Evolutionary conservation across 116 monocot species (phyloP), one percentile per base, ranked within the genome.

Genomic region (Posidonia oceanica): DNA sequence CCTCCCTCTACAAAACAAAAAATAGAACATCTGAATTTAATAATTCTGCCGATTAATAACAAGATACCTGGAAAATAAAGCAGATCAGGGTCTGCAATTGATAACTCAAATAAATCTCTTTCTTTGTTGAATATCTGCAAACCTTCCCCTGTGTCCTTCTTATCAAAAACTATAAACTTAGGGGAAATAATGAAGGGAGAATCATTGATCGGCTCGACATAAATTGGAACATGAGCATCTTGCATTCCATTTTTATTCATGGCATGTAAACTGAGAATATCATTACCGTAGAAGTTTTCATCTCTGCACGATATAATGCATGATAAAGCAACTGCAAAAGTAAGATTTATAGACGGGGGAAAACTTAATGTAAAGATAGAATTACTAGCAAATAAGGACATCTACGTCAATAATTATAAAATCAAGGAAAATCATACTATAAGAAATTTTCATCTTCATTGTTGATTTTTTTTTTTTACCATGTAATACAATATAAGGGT

Each of bases 251-350:
- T 91, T 48, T 75, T 84, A 52, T 86, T 91, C 14, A 36, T 78
- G 7, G 91, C 80, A 79, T 79, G 77, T 40, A 95, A 77, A 72
- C 57, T 75, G 69, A 95, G 82, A 41, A 78, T 72, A 76, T 95
- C 94, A 60, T 84, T 74, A 76, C 91, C 94, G 54, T 84, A 91
- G 41, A 95, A 91, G 63, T 95, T 79, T 21, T 95, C 86, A 63
- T 88, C 83, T 44, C 94, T 94, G 85, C 81, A 67, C 0, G 44
- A 29, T 22, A 70, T 57, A 4, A 54, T 14, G 21, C 48, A 10
- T 48, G 48, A 48, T 48, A 48, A 48, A 44, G 44, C 7, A 44
- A 44, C 7, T 1, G 44, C 4, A 8, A 44, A 48, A 48, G 7
- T 12, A 48, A 4, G 8, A 48, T 48, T 48, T 48, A 48, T 48